These are phyloP conservation scores for Pestalotiopsis sp. DNA, from an alignment of 2,329 filamentous ascomycete genomes.

Conservation along the genomic window DNA sequence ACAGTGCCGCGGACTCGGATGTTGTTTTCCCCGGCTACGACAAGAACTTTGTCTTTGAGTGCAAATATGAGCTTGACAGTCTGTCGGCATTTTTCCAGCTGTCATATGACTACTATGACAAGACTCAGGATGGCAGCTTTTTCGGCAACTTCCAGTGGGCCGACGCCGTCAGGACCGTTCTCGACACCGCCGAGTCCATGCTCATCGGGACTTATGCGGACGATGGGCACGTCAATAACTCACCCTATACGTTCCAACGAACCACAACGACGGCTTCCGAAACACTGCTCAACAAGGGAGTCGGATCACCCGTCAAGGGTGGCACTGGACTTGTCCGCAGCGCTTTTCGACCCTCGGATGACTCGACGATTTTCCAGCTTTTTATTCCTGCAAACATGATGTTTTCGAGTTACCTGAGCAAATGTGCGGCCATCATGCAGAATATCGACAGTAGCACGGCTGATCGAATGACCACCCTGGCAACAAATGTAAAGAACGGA, in stretches of 20 bases:
- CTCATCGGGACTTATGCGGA: constrained; percentile 61
- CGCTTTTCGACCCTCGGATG: constrained; percentile 89
- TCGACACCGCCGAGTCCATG: constrained; percentile 71
- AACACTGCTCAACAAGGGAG: constrained; percentile 74
- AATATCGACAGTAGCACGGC: constrained; percentile 47
- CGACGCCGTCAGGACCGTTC: constrained; percentile 67
- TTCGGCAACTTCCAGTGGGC: constrained; percentile 77
- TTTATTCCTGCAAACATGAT: constrained; percentile 91
- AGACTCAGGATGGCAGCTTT: constrained; percentile 71
- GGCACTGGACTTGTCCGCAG: constrained; percentile 81
- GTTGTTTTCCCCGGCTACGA: constrained; percentile 65
- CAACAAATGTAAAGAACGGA: constrained; percentile 64
- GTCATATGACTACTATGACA: constrained; percentile 75
- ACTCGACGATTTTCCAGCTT: constrained; percentile 82
- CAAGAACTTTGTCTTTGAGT: constrained; percentile 78
- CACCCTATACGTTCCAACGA: constrained; percentile 74
- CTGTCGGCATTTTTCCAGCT: constrained; percentile 85
- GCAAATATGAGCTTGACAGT: constrained; percentile 94
- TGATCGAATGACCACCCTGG: constrained; percentile 56
- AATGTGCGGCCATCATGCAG: constrained; percentile 47
- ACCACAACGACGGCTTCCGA: constrained; percentile 75
- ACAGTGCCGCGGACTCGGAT: constrained; percentile 61
- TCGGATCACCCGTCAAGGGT: constrained; percentile 77
- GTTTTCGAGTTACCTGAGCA: constrained; percentile 65
- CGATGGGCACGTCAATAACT: constrained; percentile 28